Conservation (phyloP, 495 filamentous ascomycete genomes). For the Trichoderma parareesei region DNA sequence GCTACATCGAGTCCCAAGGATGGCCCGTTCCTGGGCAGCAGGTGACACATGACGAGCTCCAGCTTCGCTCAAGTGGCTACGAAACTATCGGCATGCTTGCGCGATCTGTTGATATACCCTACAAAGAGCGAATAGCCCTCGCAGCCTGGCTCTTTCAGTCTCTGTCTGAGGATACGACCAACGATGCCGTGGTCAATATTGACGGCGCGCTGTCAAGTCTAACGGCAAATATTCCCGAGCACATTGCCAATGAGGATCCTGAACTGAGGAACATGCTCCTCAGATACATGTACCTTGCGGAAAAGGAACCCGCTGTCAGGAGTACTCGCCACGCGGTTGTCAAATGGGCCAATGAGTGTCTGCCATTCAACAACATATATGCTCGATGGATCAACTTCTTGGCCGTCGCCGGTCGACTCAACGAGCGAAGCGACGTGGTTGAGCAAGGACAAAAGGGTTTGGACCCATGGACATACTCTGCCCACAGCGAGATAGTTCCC, state of each 20-base stretch:
- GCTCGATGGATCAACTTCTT: constrained; percentile 86
- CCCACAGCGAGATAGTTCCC: constrained; percentile 25
- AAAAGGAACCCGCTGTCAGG: constrained; percentile 41
- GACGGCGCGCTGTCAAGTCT: constrained; percentile 82
- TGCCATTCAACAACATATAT: constrained; percentile 67
- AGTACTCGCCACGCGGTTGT: constrained; percentile 74
- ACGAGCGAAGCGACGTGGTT: constrained; percentile 67
- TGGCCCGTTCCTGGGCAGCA: constrained; percentile 61
- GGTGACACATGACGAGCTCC: constrained; percentile 49
- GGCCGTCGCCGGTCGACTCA: constrained; percentile 54
- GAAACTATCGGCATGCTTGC: constrained; percentile 80
- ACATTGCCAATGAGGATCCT: constrained; percentile 22
- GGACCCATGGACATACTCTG: constrained; percentile 44
- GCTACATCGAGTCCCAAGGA: constrained; percentile 71
- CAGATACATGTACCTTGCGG: constrained; percentile 5
- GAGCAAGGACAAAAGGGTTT: constrained; percentile 89
- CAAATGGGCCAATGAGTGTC: constrained; percentile 83
- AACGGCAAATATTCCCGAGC: constrained; percentile 41
- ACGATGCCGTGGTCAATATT: constrained; percentile 72
- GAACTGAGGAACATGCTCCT: constrained; percentile 45
- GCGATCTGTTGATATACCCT: constrained; percentile 39
- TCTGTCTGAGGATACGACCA: constrained; percentile 69
- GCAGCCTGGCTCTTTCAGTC: constrained; percentile 74
- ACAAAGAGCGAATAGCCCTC: constrained; percentile 47
- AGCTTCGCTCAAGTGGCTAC: constrained; percentile 67